Evolutionary conservation across 129 eudicot species (phyloP), one percentile per base, ranked within the genome.

Genomic region (Mikania micrantha): DNA sequence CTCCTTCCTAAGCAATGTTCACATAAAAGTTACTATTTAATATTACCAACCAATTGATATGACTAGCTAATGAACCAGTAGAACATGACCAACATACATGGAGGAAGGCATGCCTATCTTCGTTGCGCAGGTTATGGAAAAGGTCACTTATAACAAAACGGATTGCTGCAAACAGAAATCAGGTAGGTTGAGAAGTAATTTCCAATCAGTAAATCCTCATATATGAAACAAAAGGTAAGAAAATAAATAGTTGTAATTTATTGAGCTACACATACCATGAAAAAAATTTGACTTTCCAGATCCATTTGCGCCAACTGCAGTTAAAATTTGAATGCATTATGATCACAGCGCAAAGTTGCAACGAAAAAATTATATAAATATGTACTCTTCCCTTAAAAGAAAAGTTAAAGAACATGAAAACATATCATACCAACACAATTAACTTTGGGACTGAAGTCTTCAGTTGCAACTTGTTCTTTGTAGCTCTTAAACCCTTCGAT

Each of bases 261-360:
- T 67, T 28, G 11, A 22, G 40, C 31, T 28, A 39, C 32, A 47
- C 77, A 44, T 76, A 94, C 99, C 99, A 69, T 85, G 93, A 76
- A 94, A 94, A 78, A 94, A 94, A 73, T 86, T 90, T 22, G 99
- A 94, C 78, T 94, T 94, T 22, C 99, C 99, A 72, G 97, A 94
- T 59, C 99, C 99, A 81, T 94, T 94, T 35, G 99, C 97, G 56
- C 99, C 99, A 83, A 94, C 99, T 94, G 94, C 87, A 81, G 9
- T 19, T 45, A n/a, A 65, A 21, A 60, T 35, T 19, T 42, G 27
- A 44, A 17, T 45, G 48, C 13, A 48, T 53, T 63, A 65, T 5
- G 29, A 34, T 13, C 41, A 15, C 15, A 45, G 47, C 24, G 28
- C 28, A 62, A 27, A 66, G 20, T 47, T 32, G 69, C 21, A 9